These are phyloP conservation scores for Candida sanyaensis DNA, from an alignment of 1,139 yeast genomes.

Conservation along the genomic window DNA sequence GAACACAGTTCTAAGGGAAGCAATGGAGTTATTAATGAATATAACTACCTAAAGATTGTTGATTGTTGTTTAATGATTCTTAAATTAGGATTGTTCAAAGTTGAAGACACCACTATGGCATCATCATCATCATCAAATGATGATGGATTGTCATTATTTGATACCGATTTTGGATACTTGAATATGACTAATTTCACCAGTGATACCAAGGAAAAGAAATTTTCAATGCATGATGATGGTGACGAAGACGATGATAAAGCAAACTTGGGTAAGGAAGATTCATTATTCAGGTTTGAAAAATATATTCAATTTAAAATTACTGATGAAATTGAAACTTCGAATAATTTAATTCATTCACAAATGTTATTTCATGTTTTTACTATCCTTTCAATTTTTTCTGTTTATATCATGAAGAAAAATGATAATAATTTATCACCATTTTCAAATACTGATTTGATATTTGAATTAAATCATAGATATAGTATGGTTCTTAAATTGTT, in stretches of 20 bases:
- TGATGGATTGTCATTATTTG: conserved; percentile 1
- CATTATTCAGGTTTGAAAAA: conserved; percentile 15
- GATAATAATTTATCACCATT: conserved; percentile 15
- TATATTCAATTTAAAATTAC: conserved; percentile 12
- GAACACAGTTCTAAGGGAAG: conserved; percentile 11
- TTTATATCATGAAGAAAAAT: conserved; percentile 30
- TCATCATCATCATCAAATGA: background rate
- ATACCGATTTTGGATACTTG: conserved; percentile 17
- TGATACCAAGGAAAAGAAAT: background rate
- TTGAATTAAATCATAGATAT: conserved; percentile 38
- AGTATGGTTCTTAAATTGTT: conserved; percentile 41
- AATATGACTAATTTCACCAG: conserved; percentile 10
- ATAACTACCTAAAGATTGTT: conserved; percentile 29
- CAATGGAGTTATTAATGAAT: conserved; percentile 22
- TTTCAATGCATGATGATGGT: conserved; percentile 3
- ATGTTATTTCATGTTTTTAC: conserved; percentile 45
- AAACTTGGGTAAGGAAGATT: conserved; percentile 13
- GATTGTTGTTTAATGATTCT: conserved; percentile 37
- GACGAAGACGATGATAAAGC: conserved; percentile 4
- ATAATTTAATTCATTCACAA: conserved; percentile 42
- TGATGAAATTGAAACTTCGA: conserved; percentile 17
- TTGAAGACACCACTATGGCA: conserved; percentile 18
- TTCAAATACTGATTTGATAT: conserved; percentile 13
- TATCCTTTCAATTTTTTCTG: conserved; percentile 36
- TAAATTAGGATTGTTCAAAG: conserved; percentile 31